Evolutionary conservation across 2,329 filamentous ascomycete species (phyloP).

Genomic region (Trichoderma simmonsii): DNA sequence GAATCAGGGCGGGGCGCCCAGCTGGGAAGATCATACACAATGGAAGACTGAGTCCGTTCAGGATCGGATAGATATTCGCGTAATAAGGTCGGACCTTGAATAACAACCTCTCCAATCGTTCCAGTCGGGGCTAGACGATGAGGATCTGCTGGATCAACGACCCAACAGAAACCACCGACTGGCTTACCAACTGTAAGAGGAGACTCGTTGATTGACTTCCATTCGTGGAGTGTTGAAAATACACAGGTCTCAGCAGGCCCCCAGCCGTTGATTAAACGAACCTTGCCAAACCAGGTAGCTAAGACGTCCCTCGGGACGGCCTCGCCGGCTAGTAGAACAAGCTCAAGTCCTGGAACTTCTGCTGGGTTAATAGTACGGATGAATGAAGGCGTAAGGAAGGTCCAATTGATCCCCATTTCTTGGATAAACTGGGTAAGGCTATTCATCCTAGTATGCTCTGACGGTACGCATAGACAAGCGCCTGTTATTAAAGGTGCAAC

Average conservation of each 20-base stretch:
- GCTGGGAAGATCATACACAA: constrained; percentile 25
- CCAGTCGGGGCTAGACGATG: constrained; percentile 1
- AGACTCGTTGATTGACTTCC: constrained; percentile 12
- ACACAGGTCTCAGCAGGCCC: constrained; percentile 23
- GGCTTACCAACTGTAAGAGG: constrained; percentile 16
- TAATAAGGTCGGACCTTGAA: constrained; percentile 12
- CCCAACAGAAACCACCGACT: constrained; percentile 17
- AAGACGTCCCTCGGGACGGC: constrained; percentile 16
- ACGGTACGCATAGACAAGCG: constrained; percentile 13
- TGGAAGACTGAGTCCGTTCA: constrained; percentile 6
- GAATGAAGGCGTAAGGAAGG: constrained; percentile 16
- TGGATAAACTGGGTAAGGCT: constrained; percentile 2
- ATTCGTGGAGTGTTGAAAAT: constrained; percentile 18
- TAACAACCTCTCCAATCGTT: constrained; percentile 14
- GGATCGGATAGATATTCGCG: constrained; percentile 12
- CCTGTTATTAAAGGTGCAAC: constrained; percentile 7
- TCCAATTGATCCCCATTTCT: constrained; percentile 13
- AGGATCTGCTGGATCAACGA: constrained; percentile 13
- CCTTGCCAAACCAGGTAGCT: constrained; percentile 16
- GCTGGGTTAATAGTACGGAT: constrained; percentile 3
- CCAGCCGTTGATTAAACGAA: constrained; percentile 22
- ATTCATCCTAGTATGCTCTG: constrained; percentile 14
- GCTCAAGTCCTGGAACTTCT: constrained; percentile 14
- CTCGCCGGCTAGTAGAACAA: constrained; percentile 20
- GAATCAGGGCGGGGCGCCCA: constrained; percentile 27